A percentile compares a stretch with the other conserved stretches of the same genome.
These are phyloP conservation scores for Endotrypanum monterogeii DNA, from an alignment of 208 protist genomes.

Conservation along the genomic window DNA sequence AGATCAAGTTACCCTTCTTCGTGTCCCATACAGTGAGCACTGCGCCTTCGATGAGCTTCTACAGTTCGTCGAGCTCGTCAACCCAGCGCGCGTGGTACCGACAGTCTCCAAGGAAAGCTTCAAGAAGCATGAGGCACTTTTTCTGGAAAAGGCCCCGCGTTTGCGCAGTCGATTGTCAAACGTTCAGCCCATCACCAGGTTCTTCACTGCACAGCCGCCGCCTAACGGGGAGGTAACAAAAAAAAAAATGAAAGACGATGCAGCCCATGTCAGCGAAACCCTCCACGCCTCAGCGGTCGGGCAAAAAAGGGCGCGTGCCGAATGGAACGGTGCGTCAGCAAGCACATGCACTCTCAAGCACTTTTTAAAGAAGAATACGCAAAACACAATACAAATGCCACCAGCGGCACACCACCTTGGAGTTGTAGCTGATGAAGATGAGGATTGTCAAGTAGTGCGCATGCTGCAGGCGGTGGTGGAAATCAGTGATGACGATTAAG, in stretches of 20 bases:
- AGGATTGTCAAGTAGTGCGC: slow-evolving; percentile 34
- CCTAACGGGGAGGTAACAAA: background rate
- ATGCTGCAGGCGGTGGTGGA: slow-evolving; percentile 40
- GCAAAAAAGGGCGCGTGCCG: background rate
- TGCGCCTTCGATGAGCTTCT: slow-evolving; percentile 82
- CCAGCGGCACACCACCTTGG: background rate
- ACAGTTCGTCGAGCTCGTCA: slow-evolving; percentile 74
- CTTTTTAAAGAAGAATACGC: background rate
- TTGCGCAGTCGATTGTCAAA: slow-evolving; percentile 50
- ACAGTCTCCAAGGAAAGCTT: slow-evolving; percentile 80
- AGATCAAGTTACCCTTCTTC: slow-evolving; percentile 37
- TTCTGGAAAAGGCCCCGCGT: slow-evolving; percentile 67
- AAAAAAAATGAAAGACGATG: background rate
- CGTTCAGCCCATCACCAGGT: slow-evolving; percentile 69
- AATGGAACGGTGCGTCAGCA: background rate
- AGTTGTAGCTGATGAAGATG: slow-evolving; percentile 17
- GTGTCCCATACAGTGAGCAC: slow-evolving; percentile 90
- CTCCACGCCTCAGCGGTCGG: background rate
- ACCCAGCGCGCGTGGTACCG: slow-evolving; percentile 66
- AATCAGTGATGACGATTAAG: slow-evolving; percentile 55
- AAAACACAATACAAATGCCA: background rate
- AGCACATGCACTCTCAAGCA: background rate
- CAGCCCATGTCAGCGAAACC: background rate
- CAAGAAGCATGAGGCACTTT: slow-evolving; percentile 61
- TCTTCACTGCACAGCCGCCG: slow-evolving; percentile 32